Conservation (phyloP, 371 early-diverging fungal species). For the Batkoa obscura region DNA sequence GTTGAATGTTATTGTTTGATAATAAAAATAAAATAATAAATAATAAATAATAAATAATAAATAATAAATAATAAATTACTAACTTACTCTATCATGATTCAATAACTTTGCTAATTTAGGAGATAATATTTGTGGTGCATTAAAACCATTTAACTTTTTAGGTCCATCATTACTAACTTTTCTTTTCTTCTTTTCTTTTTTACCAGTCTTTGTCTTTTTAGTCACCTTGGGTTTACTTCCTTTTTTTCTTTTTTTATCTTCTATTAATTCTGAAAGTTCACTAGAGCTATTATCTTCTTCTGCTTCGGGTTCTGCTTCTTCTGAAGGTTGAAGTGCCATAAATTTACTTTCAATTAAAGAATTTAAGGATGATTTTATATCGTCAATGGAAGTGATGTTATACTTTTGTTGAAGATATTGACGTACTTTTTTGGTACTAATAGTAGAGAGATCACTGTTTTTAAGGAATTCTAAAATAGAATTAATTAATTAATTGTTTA, state of each 20-base stretch:
- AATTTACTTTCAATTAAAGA: constrained; percentile 18
- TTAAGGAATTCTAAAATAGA: constrained; percentile 17
- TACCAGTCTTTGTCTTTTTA: constrained; percentile 4
- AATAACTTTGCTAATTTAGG: constrained; percentile 22
- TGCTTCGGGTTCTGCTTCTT: constrained; percentile 11
- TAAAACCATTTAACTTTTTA: constrained; percentile 2
- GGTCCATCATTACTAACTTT: constrained; percentile 7
- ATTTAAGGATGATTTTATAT: constrained; percentile 15
- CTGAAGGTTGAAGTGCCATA: constrained; percentile 10
- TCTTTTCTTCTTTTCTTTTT: constrained; percentile 1
- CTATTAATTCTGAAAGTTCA: not conserved
- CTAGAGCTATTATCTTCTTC: not conserved
- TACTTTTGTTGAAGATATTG: constrained; percentile 17
- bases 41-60: no score
- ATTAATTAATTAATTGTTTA: no score
- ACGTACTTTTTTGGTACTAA: constrained; percentile 29
- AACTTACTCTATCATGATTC: no score
- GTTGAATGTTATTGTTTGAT: no score
- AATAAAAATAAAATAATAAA: no score
- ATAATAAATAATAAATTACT: no score
- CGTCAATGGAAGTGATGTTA: constrained; percentile 13
- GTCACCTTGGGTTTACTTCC: not conserved
- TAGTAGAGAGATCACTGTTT: constrained; percentile 19
- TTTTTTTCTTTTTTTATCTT: not conserved
- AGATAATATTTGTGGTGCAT: constrained; percentile 18